Base-by-base conservation (phyloP, 768 basidiomycete genomes). In the Pleurotus salmoneostramineus region DNA sequence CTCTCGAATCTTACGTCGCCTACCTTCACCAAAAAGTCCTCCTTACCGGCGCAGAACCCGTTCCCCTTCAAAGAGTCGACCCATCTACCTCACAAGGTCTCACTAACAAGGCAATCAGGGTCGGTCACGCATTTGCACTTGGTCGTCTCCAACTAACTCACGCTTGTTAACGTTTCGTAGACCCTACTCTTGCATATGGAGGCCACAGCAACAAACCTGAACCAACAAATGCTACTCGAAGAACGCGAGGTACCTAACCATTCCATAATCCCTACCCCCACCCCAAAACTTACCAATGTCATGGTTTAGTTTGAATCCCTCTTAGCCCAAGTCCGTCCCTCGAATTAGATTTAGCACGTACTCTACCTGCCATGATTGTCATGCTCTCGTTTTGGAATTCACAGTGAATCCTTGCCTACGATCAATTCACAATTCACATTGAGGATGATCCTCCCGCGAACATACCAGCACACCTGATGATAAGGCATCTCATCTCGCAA, bases 111-210 rank as follows among this genome's bases (percentile, higher is more conserved):
- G 88, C 87, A 0, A 84, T 90, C 42, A 77, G 88, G 63, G 85
- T 84, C 58, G 63, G 73, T 64, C 5, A n/a, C n/a, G n/a, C 35
- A 37, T 21, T 50, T 46, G 7, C 31, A 44, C 34, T 14, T 15
- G 37, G 50, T 14, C 6, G 4, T 46, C 58, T 17, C 56, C 50
- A 6, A 50, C 49, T 56, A 52, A 35, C 36, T 50, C 51, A 40
- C 56, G 15, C n/a, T 31, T 44, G 15, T 6, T 32, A 12, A 11
- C 8, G 42, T 21, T 14, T 15, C n/a, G 17, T 61, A 87, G 85
- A 89, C 86, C 0, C 74, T 90, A 51, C 77, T 90, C 6, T 84
- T 89, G 1, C 85, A 89, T 64, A 86, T 88, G 82, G 81, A 89
- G 60, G 78, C 81, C 44, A 76, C 72, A 2, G 78, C 80, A 48